A percentile compares a stretch with the other conserved stretches of the same genome.
phyloP scores from a whole-genome alignment of 495 filamentous ascomycete genomes.

The Antarctomyces pellizariae region DNA sequence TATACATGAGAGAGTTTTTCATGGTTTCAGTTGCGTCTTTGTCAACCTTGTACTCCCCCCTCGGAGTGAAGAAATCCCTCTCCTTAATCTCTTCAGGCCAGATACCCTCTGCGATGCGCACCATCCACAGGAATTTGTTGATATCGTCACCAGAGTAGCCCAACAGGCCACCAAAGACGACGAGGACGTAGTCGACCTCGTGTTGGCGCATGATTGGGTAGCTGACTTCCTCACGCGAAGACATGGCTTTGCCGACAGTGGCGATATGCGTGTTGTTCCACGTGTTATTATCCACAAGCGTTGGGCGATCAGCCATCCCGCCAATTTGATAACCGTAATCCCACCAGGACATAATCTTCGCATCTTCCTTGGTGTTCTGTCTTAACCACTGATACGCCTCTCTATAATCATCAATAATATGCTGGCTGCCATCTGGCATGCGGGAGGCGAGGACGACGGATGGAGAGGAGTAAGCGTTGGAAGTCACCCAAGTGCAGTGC shows the following conservation, averaged over 20 bases:
- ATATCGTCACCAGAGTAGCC: constrained; percentile 99
- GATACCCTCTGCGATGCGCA: constrained; percentile 95
- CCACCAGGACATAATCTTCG: constrained; percentile 99
- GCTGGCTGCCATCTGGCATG: constrained; percentile 83
- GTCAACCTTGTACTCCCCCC: constrained; percentile 92
- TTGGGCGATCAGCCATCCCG: constrained; percentile 96
- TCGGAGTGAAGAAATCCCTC: constrained; percentile 82
- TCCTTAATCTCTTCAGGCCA: constrained; percentile 99
- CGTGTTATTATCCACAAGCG: constrained; percentile 97
- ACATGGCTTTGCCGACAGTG: constrained; percentile 98
- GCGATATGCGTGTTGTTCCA: constrained; percentile 99
- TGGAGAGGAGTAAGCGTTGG: constrained; percentile 93
- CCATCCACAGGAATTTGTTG: constrained; percentile 99
- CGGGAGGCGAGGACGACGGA: constrained; percentile 88
- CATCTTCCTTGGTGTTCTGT: constrained; percentile 81
- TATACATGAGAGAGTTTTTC: constrained; percentile 99
- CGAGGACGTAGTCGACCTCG: constrained; percentile 92
- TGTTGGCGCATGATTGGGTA: constrained; percentile 97
- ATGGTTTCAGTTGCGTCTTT: constrained; percentile 88
- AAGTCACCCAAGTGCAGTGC: constrained; percentile 98
- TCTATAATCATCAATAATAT: constrained; percentile 98
- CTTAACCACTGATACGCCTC: constrained; percentile 99
- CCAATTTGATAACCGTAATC: constrained; percentile 99
- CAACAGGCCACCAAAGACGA: constrained; percentile 89
- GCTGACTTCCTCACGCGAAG: constrained; percentile 87